These are phyloP conservation scores for Xylaria bambusicola DNA, from an alignment of 495 filamentous ascomycete species.

Conservation along the genomic window DNA sequence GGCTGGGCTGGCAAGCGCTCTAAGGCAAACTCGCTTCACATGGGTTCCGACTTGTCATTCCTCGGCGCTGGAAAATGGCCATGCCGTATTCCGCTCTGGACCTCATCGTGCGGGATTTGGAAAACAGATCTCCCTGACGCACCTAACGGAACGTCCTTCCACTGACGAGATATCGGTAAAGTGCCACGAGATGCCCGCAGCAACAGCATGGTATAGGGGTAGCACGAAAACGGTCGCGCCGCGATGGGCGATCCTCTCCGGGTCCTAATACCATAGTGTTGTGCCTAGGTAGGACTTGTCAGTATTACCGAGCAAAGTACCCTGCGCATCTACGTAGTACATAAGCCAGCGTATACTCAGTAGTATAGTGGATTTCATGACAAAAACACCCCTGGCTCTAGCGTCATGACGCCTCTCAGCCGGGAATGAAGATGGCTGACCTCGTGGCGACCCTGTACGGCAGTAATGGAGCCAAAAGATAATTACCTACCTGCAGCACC, in stretches of 20 bases:
- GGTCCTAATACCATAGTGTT: not conserved
- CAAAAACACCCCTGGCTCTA: constrained; percentile 5
- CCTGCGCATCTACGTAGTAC: not conserved
- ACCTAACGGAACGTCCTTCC: not conserved
- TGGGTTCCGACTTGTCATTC: not conserved
- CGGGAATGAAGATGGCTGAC: constrained; percentile 8
- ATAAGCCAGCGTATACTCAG: too few relatives aligned
- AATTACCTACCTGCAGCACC: not conserved
- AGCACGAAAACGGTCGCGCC: not conserved
- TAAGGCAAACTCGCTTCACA: too few relatives aligned
- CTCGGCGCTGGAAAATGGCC: not conserved
- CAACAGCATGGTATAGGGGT: not conserved
- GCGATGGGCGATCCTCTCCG: not conserved
- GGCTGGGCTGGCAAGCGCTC: too few relatives aligned
- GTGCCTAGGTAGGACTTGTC: too few relatives aligned
- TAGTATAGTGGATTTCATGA: not conserved
- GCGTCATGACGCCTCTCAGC: constrained; percentile 1
- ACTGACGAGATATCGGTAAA: not conserved
- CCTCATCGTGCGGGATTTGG: constrained; percentile 4
- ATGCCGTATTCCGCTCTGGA: constrained; percentile 10
- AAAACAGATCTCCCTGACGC: not conserved
- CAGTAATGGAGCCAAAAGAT: not conserved
- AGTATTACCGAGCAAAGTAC: too few relatives aligned
- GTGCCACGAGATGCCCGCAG: not conserved
- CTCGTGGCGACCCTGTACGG: constrained; percentile 15